These are phyloP conservation scores for Penicillium sp. DNA, from an alignment of 2,329 filamentous ascomycete genomes.

Conservation along the genomic window DNA sequence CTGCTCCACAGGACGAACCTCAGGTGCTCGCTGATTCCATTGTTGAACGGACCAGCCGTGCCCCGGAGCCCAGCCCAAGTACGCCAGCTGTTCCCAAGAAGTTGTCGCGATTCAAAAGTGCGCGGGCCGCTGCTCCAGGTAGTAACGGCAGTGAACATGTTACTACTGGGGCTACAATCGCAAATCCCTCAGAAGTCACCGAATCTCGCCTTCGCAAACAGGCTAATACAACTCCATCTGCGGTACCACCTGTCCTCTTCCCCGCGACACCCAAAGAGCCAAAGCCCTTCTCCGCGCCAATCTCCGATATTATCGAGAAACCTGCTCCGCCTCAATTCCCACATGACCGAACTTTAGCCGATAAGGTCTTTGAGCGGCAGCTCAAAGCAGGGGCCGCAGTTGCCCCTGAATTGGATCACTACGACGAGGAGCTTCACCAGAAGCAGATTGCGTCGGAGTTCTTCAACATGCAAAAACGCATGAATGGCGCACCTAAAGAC, in stretches of 20 bases:
- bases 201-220: slow-evolving; percentile 23
- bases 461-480: slow-evolving; percentile 74
- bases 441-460: slow-evolving; percentile 81
- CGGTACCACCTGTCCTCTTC: slow-evolving; percentile 34
- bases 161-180: slow-evolving; percentile 8
- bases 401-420: slow-evolving; percentile 57
- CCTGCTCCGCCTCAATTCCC: slow-evolving; percentile 36
- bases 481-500: slow-evolving; percentile 70
- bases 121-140: slow-evolving; percentile 24
- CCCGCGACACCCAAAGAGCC: slow-evolving; percentile 37
- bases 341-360: slow-evolving; percentile 55
- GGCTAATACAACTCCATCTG: slow-evolving; percentile 18
- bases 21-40: slow-evolving; percentile 43
- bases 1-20: slow-evolving; percentile 29
- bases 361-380: slow-evolving; percentile 55
- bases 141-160: slow-evolving; percentile 2
- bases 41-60: slow-evolving; percentile 39
- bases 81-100: slow-evolving; percentile 35
- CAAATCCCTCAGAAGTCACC: slow-evolving; percentile 18
- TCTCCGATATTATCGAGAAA: slow-evolving; percentile 21
- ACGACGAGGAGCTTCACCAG: slow-evolving; percentile 69
- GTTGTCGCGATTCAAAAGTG: slow-evolving; percentile 45
- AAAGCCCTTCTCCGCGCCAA: slow-evolving; percentile 41
- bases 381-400: slow-evolving; percentile 29
- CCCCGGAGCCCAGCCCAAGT: slow-evolving; percentile 14